These are phyloP conservation scores for Phytophthora pluvialis DNA, from an alignment of 352 stramenopile species.

Conservation along the genomic window DNA sequence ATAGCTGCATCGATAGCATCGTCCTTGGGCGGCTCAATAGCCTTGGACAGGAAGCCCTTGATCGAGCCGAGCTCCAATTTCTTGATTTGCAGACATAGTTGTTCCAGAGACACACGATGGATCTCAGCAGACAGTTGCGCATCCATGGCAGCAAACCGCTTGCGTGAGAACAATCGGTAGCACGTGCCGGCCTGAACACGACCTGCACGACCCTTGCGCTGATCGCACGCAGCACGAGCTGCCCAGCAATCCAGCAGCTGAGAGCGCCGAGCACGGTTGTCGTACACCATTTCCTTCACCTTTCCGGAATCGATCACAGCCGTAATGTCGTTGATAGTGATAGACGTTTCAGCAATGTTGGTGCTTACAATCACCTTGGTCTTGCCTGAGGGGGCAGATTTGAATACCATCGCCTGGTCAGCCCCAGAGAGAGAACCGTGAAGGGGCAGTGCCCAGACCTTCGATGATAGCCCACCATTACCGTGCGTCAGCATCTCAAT, in stretches of 20 bases:
- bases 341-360: conserved; percentile 91
- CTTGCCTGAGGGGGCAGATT: conserved; percentile 59
- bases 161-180: conserved; percentile 79
- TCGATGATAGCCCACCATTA: conserved; percentile 40
- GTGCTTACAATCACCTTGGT: conserved; percentile 90
- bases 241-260: conserved; percentile 87
- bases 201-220: conserved; percentile 84
- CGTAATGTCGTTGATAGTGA: conserved; percentile 91
- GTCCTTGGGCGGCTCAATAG: conserved; percentile 93
- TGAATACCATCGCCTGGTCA: conserved; percentile 83
- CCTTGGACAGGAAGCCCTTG: conserved; percentile 72
- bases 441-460: conserved; percentile 74
- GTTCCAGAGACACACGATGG: conserved; percentile 86
- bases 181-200: conserved; percentile 81
- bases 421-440: conserved; percentile 76
- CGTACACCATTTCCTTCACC: conserved; percentile 91
- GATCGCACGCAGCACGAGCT: conserved; percentile 79
- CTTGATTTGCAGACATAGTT: conserved; percentile 89
- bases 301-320: conserved; percentile 88
- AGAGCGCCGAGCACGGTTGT: conserved; percentile 68
- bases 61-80: conserved; percentile 82
- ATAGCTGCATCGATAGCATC: conserved; percentile 93
- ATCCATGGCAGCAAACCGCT: conserved; percentile 67
- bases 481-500: conserved; percentile 62
- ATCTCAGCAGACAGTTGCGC: conserved; percentile 88